Conservation (phyloP, 768 basidiomycete genomes). For the Cantharellus anzutake region DNA sequence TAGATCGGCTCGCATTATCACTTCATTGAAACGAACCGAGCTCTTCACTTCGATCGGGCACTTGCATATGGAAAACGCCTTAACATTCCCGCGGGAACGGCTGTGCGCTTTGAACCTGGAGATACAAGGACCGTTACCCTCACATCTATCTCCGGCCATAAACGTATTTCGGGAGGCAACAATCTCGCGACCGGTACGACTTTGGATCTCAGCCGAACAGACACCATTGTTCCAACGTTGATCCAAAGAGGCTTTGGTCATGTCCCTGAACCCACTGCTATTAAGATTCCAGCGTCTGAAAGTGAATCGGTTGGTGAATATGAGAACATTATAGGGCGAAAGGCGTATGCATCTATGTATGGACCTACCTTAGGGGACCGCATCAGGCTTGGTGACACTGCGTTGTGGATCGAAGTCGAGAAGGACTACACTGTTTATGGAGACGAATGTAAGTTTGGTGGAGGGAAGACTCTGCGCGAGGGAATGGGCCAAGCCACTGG, state of each 20-base stretch:
- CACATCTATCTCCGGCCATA: constrained; percentile 54
- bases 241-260: constrained; percentile 52
- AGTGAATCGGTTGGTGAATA: too few relatives aligned
- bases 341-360: constrained; percentile 81
- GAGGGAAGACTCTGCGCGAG: constrained; percentile 64
- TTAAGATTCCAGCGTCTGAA: constrained; percentile 20
- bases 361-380: constrained; percentile 88
- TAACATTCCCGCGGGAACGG: constrained; percentile 88
- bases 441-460: constrained; percentile 96
- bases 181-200: constrained; percentile 35
- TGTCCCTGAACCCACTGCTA: constrained; percentile 42
- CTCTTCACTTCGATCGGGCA: constrained; percentile 63
- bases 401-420: constrained; percentile 85
- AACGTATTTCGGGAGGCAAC: constrained; percentile 65
- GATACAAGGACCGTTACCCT: constrained; percentile 71
- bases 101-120: constrained; percentile 92
- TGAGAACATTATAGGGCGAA: constrained; percentile 41
- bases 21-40: constrained; percentile 76
- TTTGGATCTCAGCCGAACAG: constrained; percentile 25
- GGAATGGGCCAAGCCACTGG: constrained; percentile 91
- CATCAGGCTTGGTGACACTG: constrained; percentile 74
- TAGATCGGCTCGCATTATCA: constrained; percentile 91
- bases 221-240: constrained; percentile 29
- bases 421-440: constrained; percentile 75
- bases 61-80: constrained; percentile 70